These are phyloP conservation scores for Setaria italica DNA, from an alignment of 202 grass and related monocot species.

Conservation along the genomic window DNA sequence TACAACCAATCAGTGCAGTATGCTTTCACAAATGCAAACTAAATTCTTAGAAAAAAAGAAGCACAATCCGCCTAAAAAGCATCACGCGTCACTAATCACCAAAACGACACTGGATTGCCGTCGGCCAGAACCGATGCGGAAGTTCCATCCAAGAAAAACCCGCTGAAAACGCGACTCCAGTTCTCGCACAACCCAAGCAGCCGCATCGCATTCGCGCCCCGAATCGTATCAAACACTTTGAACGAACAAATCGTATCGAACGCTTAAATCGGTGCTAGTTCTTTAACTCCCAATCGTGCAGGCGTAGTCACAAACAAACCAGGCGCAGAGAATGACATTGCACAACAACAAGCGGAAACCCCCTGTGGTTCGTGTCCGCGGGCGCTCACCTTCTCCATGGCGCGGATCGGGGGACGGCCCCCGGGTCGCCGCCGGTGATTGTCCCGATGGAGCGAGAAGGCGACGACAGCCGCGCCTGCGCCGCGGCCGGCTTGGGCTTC, in stretches of 20 bases:
- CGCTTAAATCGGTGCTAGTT: too few relatives aligned
- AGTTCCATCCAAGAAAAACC: not conserved
- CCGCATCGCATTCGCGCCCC: not conserved
- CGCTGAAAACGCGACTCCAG: not conserved
- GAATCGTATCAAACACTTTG: not conserved
- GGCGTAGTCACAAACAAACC: not conserved
- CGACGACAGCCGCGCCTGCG: too few relatives aligned
- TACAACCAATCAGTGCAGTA: not conserved
- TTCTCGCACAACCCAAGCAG: not conserved
- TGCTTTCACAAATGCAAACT: not conserved
- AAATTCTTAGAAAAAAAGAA: not conserved
- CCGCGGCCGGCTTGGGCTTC: not conserved
- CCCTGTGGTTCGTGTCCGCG: not conserved
- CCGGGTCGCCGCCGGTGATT: not conserved
- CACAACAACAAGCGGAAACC: not conserved
- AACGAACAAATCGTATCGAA: too few relatives aligned
- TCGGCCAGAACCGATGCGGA: not conserved
- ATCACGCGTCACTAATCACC: not conserved
- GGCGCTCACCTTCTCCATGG: slow-evolving; percentile 46
- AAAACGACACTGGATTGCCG: not conserved
- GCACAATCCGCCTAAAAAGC: not conserved
- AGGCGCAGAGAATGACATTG: not conserved
- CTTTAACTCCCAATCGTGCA: not conserved
- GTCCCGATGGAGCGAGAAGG: not conserved
- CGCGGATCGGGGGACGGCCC: slow-evolving; percentile 1